Conservation (phyloP, 2,329 filamentous ascomycete genomes). For the Monilinia aucupariae region DNA sequence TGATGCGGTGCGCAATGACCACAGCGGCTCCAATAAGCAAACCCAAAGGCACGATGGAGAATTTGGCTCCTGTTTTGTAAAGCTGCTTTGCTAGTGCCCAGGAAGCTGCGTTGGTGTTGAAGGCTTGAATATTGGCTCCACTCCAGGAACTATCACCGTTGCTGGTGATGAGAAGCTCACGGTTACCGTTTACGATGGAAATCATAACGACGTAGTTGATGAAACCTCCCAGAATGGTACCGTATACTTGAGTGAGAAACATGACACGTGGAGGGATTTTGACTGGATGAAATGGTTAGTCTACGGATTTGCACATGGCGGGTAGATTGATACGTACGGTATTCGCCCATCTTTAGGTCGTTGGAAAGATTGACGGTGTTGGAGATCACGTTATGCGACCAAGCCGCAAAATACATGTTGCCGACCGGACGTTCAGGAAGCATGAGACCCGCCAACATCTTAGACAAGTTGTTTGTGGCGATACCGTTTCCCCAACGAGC, state of each 20-base stretch:
- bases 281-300: conserved; percentile 36
- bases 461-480: conserved; percentile 52
- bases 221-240: conserved; percentile 41
- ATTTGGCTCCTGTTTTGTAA: conserved; percentile 42
- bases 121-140: conserved; percentile 44
- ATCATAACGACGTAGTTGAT: conserved; percentile 45
- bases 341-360: conserved; percentile 55
- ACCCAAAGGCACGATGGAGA: conserved; percentile 47
- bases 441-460: conserved; percentile 47
- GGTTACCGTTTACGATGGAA: conserved; percentile 42
- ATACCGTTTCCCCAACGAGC: conserved; percentile 52
- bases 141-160: conserved; percentile 45
- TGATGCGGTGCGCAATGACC: conserved; percentile 42
- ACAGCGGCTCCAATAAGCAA: conserved; percentile 43
- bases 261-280: conserved; percentile 45
- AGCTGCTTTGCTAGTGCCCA: conserved; percentile 49
- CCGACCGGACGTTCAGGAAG: conserved; percentile 39
- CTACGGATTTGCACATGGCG: background rate
- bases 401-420: conserved; percentile 47
- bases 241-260: conserved; percentile 42
- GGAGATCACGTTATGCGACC: conserved; percentile 52
- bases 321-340: conserved; percentile 38
- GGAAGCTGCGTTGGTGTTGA: conserved; percentile 41
- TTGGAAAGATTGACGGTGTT: conserved; percentile 47
- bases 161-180: conserved; percentile 39